phyloP scores from a whole-genome alignment of 2,329 filamentous ascomycete genomes.

The Venturia carpophila region DNA sequence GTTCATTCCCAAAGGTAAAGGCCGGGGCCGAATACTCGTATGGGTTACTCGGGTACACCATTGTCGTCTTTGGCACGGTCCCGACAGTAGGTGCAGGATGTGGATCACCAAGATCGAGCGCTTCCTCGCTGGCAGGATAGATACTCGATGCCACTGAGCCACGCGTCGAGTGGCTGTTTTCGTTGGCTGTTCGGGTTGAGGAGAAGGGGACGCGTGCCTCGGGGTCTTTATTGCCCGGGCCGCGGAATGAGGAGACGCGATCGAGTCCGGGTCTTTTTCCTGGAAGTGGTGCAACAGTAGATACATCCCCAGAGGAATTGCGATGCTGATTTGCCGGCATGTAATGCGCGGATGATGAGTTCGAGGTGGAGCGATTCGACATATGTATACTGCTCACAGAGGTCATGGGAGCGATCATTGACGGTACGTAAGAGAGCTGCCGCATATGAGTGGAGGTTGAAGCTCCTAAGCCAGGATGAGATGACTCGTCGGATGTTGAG shows the following conservation, averaged over 20 bases:
- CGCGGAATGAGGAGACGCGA: constrained; percentile 15
- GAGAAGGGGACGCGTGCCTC: constrained; percentile 17
- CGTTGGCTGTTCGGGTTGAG: not conserved
- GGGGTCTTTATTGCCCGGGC: constrained; percentile 15
- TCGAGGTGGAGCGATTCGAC: constrained; percentile 11
- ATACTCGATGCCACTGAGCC: constrained; percentile 7
- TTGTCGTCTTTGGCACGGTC: not conserved
- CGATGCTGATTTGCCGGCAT: constrained; percentile 8
- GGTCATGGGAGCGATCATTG: constrained; percentile 9
- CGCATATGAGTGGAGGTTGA: constrained; percentile 3
- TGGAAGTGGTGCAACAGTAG: not conserved
- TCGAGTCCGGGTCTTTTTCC: not conserved
- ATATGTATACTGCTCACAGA: constrained; percentile 9
- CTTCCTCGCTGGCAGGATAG: constrained; percentile 11
- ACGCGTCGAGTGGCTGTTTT: not conserved
- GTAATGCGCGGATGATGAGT: not conserved
- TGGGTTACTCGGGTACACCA: not conserved
- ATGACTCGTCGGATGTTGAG: not conserved
- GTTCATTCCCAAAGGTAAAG: not conserved
- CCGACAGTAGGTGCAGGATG: not conserved
- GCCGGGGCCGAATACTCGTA: not conserved
- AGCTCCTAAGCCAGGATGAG: not conserved
- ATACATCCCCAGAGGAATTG: not conserved
- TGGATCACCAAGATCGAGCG: not conserved
- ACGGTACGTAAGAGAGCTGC: constrained; percentile 10